Evolutionary conservation across 495 filamentous ascomycete species (phyloP), one percentile per base, ranked within the genome.

Genomic region (Eremomyces bilateralis): DNA sequence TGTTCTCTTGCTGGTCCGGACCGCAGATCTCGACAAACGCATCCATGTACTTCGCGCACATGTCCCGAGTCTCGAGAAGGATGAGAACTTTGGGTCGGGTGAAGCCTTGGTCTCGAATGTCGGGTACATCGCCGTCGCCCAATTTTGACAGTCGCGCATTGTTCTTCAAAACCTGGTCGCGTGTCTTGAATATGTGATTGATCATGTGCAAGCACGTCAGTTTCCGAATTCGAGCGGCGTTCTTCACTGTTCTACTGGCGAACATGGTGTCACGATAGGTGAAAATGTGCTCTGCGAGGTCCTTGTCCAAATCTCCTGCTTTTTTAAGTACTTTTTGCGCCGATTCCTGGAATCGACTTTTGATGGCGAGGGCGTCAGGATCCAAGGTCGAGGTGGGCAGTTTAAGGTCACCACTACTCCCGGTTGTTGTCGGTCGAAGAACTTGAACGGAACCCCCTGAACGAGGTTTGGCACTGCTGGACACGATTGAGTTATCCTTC

Each of bases 1-100:
- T 73, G 60, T 97, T 92, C 52, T 94, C 88, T 42, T 93, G 80
- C 45, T 93, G 83, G 37, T 92, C 83, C 0, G 80, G 76, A 42
- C 76, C 64, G 54, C 68, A 73, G 33, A 93, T 51, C 1, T 61
- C 57, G 19, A 71, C 69, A 20, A 97, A 77, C 4, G 61, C 63
- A 27, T 92, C 67, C 21, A 93, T 62, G 43, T 69, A 70, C 42
- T 71, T 69, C 30, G 77, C 76, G 41, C 80, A 90, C 1, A 80
- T 71, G 43, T 91, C 71, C 29, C 81, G 64, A 1, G 88, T 95
- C 1, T 88, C 85, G 4, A 92, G 55, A 25, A 97, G 61, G 43
- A 93, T 74, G 16, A 97, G 65, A 13, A 94, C 72, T 46, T 92
- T 94, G 4, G 90, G 88, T 1, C 88, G 65, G 0, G 88, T 93